Evolutionary conservation across 148 eudicot genomes (phyloP), one percentile per base, ranked within the genome.

Genomic region (Drosera capensis): DNA sequence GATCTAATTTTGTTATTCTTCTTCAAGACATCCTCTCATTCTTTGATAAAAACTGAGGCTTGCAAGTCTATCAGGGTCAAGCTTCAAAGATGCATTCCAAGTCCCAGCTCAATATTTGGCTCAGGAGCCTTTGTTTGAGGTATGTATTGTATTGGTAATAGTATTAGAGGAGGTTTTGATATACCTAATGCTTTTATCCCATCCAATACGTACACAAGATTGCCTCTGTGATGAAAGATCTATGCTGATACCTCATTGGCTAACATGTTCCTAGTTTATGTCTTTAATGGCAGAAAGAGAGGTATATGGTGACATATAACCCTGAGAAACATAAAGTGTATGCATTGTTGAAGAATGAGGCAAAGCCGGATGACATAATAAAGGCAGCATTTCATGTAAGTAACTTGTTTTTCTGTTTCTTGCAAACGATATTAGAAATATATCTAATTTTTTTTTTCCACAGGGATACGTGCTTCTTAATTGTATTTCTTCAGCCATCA

Each of bases 341-440:
- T 75, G 97, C 95, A 43, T 66, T 90, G 68, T 72, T 84, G 26
- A 90, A 90, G 76, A 87, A 80, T 69, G 78, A 84, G 66, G 95
- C 97, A 20, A 75, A 84, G 64, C 55, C 97, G 25, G 95, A 90
- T 65, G 97, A 90, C 62, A 78, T 88, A 49, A 55, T 90, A 68
- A 90, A 84, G 67, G 97, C 97, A 23, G 85, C 97, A 63, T 90
- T 78, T 42, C 97, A 90, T 71, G 95, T 90, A 59, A 71, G 86
- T 64, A 53, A 42, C 30, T 28, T 24, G 38, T 14, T 19, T 38
- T 16, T 19, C 40, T 20, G 7, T 48, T 14, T 40, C 37, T 26
- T 18, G n/a, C 25, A 35, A 25, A 13, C 40, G 15, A 13, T 28
- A 8, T n/a, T n/a, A n/a, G n/a, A n/a, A n/a, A n/a, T n/a, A 17